Conservation (phyloP, 2,329 filamentous ascomycete genomes). For the Diaporthe vexans region DNA sequence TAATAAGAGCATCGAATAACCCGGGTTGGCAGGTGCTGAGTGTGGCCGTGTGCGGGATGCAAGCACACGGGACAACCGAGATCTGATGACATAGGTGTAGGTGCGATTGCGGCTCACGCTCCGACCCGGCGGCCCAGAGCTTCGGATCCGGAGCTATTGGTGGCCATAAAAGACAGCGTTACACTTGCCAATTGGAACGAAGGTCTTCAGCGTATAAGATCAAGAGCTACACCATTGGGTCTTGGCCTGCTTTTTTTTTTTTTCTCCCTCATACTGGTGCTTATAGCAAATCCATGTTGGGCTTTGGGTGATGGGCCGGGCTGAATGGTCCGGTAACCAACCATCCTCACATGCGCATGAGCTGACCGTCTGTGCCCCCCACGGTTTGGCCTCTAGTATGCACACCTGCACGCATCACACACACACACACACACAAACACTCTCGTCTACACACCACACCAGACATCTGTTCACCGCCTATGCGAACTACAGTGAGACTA, state of each 20-base stretch:
- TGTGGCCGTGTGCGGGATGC: neutral
- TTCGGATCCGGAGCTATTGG: constrained; percentile 16
- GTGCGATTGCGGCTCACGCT: neutral
- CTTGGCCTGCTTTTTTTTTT: neutral
- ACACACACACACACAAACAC: neutral
- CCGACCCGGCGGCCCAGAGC: constrained; percentile 30
- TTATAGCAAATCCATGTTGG: neutral
- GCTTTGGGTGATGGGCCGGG: neutral
- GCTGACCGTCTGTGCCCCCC: constrained; percentile 3
- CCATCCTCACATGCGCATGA: neutral
- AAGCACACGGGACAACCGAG: neutral
- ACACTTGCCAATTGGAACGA: neutral
- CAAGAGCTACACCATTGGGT: neutral
- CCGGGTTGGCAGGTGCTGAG: neutral
- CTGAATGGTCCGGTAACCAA: neutral
- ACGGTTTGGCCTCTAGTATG: constrained; percentile 22
- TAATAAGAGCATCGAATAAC: neutral
- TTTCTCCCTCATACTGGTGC: neutral
- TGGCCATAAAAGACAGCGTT: neutral
- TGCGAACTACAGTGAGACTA: constrained; percentile 15
- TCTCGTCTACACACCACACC: neutral
- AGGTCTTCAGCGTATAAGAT: neutral
- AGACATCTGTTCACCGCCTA: constrained; percentile 26
- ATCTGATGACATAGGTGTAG: constrained; percentile 2
- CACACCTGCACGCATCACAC: neutral